These are phyloP conservation scores for Primulina eburnea DNA, from an alignment of 257 asterid genomes.

Conservation along the genomic window DNA sequence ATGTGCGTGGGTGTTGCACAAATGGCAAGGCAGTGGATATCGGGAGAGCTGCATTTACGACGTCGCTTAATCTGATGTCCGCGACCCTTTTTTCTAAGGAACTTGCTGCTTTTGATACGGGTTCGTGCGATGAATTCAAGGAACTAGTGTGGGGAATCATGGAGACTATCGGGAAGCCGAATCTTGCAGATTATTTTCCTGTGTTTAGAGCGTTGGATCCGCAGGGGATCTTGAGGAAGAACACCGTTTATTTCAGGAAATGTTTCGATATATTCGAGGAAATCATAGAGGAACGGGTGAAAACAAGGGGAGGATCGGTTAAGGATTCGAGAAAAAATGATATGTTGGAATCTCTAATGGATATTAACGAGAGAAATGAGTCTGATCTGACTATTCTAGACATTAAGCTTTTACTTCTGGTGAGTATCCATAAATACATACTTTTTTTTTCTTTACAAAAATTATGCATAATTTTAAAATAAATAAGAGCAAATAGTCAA, in stretches of 20 bases:
- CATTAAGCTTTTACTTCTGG: constrained; percentile 26
- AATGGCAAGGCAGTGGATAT: constrained; percentile 13
- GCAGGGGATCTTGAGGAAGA: too few relatives aligned
- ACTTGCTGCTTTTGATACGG: constrained; percentile 14
- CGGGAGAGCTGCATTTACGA: constrained; percentile 26
- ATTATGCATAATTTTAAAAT: too few relatives aligned
- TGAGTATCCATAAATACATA: not conserved
- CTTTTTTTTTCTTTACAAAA: too few relatives aligned
- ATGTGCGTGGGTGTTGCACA: constrained; percentile 17
- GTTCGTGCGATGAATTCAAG: constrained; percentile 24
- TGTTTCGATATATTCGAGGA: too few relatives aligned
- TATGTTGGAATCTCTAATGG: constrained; percentile 32
- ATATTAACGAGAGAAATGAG: constrained; percentile 10
- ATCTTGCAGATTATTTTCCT: too few relatives aligned
- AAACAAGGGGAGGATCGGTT: too few relatives aligned
- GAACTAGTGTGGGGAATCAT: constrained; percentile 17
- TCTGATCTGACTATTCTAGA: constrained; percentile 17
- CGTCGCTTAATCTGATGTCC: constrained; percentile 30
- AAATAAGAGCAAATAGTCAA: too few relatives aligned
- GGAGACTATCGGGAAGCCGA: too few relatives aligned
- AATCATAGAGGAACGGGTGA: too few relatives aligned
- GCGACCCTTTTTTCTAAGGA: constrained; percentile 24
- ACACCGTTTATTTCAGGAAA: too few relatives aligned
- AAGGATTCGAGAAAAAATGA: constrained; percentile 19
- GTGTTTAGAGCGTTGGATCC: too few relatives aligned